Conservation (phyloP, 306 rosid species). For the Benincasa hispida region DNA sequence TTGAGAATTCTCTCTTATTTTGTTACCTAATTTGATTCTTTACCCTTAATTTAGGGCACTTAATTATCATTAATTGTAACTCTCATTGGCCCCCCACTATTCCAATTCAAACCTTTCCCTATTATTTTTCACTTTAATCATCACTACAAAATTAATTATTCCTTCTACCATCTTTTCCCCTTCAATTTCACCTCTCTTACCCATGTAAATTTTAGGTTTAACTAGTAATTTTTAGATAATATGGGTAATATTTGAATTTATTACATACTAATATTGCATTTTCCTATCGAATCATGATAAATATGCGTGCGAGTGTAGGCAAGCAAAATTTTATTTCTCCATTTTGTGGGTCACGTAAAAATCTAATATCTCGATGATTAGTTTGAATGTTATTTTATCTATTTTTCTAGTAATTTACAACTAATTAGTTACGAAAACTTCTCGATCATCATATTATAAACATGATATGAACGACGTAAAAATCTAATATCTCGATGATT, state of each 20-base stretch:
- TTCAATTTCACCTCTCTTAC: background rate
- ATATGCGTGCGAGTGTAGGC: too few species aligned
- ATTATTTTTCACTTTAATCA: background rate
- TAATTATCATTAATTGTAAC: background rate
- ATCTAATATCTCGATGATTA: too few species aligned
- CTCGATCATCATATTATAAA: background rate
- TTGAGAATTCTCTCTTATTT: background rate
- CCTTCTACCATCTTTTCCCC: background rate
- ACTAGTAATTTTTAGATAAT: too few species aligned
- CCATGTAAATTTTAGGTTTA: background rate
- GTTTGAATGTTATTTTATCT: too few species aligned
- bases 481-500: too few species aligned
- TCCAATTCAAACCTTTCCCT: background rate
- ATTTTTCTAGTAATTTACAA: background rate
- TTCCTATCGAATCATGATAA: too few species aligned
- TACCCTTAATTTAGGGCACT: background rate
- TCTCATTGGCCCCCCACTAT: background rate
- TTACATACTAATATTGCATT: too few species aligned
- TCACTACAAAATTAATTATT: background rate
- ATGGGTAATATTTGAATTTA: too few species aligned
- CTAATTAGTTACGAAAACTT: background rate
- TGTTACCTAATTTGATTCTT: background rate
- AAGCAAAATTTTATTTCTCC: too few species aligned
- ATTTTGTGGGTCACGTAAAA: too few species aligned
- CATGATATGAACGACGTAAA: too few species aligned